Evolutionary conservation across 495 filamentous ascomycete species (phyloP), one percentile per base, ranked within the genome.

Genomic region (Jackrogersella minutella): DNA sequence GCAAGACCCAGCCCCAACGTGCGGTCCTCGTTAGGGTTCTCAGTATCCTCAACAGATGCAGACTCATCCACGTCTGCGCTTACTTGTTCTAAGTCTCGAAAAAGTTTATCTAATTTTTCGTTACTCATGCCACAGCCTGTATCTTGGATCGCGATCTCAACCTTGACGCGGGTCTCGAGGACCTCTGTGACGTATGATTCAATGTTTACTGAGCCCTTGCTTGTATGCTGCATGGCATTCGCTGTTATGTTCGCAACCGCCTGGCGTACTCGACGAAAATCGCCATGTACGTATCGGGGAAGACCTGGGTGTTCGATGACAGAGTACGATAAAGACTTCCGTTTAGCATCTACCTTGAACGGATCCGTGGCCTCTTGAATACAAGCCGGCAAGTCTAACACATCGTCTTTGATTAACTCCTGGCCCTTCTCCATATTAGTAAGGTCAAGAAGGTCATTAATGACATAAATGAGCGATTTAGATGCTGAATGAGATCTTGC

Each of bases 361-460:
- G 88, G 84, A 21, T 90, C 86, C 0, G 87, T 88, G 1, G 91
- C 92, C 73, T 96, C 93, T 5, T 78, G 77, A n/a, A 97, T 81
- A 5, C 90, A 93, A 1, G 80, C 77, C 31, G 80, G 80, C 13
- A 97, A 76, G 69, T 97, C 86, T 60, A 98, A 93, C 0, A 85
- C 71, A 73, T 97, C 93, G 43, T 94, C 90, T 69, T 92, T 93
- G 73, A 93, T 85, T 5, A 97, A 77, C 3, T 89, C 82, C 49
- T 89, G 86, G 0, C 93, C 94, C 72, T 91, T 89, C 73, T 97
- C 94, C 0, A 89, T 88, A 72, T 96, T 94, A 21, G 94, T 97
- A 13, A 98, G 81, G 73, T 98, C 94, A 1, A 98, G 83, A 0
- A 98, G 83, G 73, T 98, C 93, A 68, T 98, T 98, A 72, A 98